Conservation (phyloP, 495 filamentous ascomycete species). For the Penicillium roqueforti region DNA sequence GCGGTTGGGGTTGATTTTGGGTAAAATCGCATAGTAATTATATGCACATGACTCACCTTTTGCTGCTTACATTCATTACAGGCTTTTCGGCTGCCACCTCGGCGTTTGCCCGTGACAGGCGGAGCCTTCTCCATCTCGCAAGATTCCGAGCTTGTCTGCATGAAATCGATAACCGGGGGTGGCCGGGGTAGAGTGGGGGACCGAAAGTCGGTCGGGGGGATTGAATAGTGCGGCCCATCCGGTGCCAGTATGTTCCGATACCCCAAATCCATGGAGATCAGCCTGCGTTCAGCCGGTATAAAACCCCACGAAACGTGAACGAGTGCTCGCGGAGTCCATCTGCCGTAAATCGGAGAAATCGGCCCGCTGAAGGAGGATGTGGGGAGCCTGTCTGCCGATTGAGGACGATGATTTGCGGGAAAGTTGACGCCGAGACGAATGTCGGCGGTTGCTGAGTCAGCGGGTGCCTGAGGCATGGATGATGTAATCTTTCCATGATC, state of each 20-base stretch:
- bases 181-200: slow-evolving; percentile 38
- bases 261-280: slow-evolving; percentile 42
- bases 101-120: slow-evolving; percentile 44
- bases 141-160: slow-evolving; percentile 34
- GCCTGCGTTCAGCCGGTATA: slow-evolving; percentile 33
- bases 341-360: slow-evolving; percentile 49
- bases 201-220: slow-evolving; percentile 43
- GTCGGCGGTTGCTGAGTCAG: slow-evolving; percentile 34
- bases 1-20: neutral
- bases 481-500: neutral
- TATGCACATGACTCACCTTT: slow-evolving; percentile 35
- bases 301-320: slow-evolving; percentile 29
- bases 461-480: slow-evolving; percentile 8
- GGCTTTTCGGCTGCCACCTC: slow-evolving; percentile 46
- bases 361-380: slow-evolving; percentile 3
- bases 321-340: slow-evolving; percentile 20
- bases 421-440: slow-evolving; percentile 17
- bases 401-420: slow-evolving; percentile 4
- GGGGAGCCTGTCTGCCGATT: neutral
- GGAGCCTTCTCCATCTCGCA: slow-evolving; percentile 42
- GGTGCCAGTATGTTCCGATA: slow-evolving; percentile 40
- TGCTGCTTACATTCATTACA: slow-evolving; percentile 52
- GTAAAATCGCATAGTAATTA: neutral
- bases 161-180: slow-evolving; percentile 30
- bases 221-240: slow-evolving; percentile 33